Evolutionary conservation across 768 basidiomycete species (phyloP).

Genomic region (Leccinum subgranulosum): DNA sequence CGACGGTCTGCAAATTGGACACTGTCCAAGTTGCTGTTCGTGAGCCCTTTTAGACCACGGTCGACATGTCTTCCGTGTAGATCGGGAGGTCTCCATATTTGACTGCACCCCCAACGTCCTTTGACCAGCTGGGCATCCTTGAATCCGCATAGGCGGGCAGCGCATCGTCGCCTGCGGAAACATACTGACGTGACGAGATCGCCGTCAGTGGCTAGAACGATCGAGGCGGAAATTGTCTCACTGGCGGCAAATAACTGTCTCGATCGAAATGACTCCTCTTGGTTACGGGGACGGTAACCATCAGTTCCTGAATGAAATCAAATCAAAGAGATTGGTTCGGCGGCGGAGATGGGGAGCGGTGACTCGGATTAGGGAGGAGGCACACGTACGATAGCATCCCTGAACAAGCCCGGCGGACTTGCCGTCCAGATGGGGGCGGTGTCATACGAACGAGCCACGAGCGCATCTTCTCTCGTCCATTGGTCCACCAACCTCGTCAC

Average conservation of each 20-base stretch:
- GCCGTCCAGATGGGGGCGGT: conserved; percentile 41
- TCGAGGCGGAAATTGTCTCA: conserved; percentile 15
- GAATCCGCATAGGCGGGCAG: conserved; percentile 29
- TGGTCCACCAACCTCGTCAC: conserved; percentile 35
- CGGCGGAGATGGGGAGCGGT: background rate
- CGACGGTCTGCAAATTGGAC: background rate
- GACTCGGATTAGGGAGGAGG: too few relatives aligned
- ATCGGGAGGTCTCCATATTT: conserved; percentile 41
- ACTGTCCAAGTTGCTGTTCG: conserved; percentile 1
- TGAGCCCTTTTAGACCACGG: background rate
- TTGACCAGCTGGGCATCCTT: conserved; percentile 27
- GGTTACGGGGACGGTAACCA: conserved; percentile 35
- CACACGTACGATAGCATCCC: conserved; percentile 33
- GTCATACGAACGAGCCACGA: conserved; percentile 20
- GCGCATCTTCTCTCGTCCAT: conserved; percentile 41
- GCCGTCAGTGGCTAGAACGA: background rate
- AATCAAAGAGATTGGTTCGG: background rate
- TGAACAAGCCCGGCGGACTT: conserved; percentile 38
- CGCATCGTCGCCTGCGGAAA: conserved; percentile 38
- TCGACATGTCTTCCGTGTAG: conserved; percentile 37
- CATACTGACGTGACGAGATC: conserved; percentile 29
- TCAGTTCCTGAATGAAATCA: conserved; percentile 32
- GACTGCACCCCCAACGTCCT: conserved; percentile 23
- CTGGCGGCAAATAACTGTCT: conserved; percentile 42
- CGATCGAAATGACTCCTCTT: conserved; percentile 38